Percentiles rank a stretch among this genome's conserved stretches.
These are phyloP conservation scores for Sonneratia alba DNA, from an alignment of 345 rosid genomes.

Conservation along the genomic window DNA sequence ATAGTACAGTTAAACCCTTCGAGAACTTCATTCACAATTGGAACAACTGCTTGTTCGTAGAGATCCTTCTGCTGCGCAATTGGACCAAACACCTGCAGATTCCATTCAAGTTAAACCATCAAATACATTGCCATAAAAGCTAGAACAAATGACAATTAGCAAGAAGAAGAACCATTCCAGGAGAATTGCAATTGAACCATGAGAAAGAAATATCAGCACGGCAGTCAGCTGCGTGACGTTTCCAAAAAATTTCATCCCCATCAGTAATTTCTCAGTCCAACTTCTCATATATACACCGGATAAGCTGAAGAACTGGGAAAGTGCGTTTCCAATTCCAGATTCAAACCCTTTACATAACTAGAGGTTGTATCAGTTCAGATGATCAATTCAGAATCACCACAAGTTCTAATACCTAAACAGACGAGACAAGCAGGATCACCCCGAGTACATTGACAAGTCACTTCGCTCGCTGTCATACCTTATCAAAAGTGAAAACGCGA, in stretches of 20 bases:
- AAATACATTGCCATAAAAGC: too few species aligned
- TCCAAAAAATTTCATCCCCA: not conserved
- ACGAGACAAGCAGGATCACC: not conserved
- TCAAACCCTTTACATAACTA: not conserved
- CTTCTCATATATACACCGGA: not conserved
- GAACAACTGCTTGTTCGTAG: slow-evolving; percentile 85
- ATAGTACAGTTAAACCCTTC: slow-evolving; percentile 99
- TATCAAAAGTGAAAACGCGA: slow-evolving; percentile 91
- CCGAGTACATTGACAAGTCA: not conserved
- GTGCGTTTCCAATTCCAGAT: not conserved
- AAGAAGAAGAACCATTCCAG: not conserved
- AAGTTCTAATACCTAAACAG: not conserved
- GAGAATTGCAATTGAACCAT: too few species aligned
- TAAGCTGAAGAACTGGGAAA: not conserved
- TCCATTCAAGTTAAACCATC: not conserved
- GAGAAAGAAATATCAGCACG: too few species aligned
- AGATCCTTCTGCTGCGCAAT: slow-evolving; percentile 81
- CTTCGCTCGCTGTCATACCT: slow-evolving; percentile 28
- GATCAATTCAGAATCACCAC: not conserved
- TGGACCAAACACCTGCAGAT: slow-evolving; percentile 87
- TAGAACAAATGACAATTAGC: too few species aligned
- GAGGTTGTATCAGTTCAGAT: not conserved
- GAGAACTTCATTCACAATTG: slow-evolving; percentile 91
- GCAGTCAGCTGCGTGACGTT: too few species aligned
- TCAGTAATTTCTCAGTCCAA: not conserved